Conservation (phyloP, 2,329 filamentous ascomycete species). For the Aspergillus neoniger region DNA sequence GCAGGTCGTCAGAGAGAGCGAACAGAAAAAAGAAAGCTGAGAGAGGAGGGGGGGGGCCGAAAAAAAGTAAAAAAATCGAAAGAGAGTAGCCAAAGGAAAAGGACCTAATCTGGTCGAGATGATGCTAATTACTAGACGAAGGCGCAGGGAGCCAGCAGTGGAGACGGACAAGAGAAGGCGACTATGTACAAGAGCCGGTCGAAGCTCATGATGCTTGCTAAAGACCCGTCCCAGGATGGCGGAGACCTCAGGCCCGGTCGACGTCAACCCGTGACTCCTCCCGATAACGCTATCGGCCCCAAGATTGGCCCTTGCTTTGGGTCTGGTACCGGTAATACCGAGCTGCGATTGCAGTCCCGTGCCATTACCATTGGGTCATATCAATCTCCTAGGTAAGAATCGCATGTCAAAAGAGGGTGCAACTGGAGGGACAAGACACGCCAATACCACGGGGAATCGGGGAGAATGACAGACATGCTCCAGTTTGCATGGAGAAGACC, state of each 20-base stretch:
- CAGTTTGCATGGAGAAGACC: not conserved
- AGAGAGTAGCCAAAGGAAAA: not conserved
- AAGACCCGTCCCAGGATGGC: not conserved
- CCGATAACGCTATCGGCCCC: conserved; percentile 4
- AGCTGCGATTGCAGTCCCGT: not conserved
- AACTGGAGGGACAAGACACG: not conserved
- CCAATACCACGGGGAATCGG: not conserved
- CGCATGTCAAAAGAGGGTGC: not conserved
- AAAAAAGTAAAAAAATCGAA: not conserved
- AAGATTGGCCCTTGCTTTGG: conserved; percentile 1
- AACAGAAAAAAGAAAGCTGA: not conserved
- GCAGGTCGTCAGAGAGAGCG: not conserved
- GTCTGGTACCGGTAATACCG: conserved; percentile 1
- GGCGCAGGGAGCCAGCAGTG: not conserved
- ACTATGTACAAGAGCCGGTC: not conserved
- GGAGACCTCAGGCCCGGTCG: not conserved
- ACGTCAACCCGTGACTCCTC: conserved; percentile 9
- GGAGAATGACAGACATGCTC: not conserved
- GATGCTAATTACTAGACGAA: conserved; percentile 2
- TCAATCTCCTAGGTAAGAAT: not conserved
- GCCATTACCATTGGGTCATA: not conserved
- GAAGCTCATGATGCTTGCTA: conserved; percentile 1
- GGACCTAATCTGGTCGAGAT: not conserved
- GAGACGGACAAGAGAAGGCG: not conserved
- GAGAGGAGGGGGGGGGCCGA: not conserved